A percentile compares a stretch with the other conserved stretches of the same genome.
Evolutionary conservation across 1,139 yeast genomes (phyloP).

Genomic region (Kurtzmaniella quercitrusa): DNA sequence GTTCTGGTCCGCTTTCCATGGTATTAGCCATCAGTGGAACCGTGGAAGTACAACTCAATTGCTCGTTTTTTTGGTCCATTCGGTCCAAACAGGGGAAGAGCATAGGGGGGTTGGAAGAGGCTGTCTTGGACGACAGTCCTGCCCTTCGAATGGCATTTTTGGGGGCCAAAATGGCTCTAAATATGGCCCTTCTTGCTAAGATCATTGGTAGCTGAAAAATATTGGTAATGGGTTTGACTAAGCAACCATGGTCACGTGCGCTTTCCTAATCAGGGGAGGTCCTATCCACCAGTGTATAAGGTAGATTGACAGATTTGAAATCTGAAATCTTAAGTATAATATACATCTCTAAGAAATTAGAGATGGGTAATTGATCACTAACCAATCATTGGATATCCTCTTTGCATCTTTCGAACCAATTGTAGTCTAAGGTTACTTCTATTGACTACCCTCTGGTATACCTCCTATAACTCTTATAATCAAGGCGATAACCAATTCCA

Average conservation of each 20-base stretch:
- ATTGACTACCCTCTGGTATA: no score
- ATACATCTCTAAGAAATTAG: no score
- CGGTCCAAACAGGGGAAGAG: conserved; percentile 84
- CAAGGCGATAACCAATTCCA: no score
- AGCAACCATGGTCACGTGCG: conserved; percentile 1
- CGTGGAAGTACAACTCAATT: conserved; percentile 25
- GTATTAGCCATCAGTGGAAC: conserved; percentile 37
- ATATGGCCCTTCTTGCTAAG: not conserved
- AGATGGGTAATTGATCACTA: no score
- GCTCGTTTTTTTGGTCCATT: conserved; percentile 56
- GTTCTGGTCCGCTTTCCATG: conserved; percentile 77
- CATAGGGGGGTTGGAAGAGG: conserved; percentile 55
- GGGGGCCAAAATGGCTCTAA: not conserved
- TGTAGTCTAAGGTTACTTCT: no score
- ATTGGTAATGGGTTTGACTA: not conserved
- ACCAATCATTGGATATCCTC: no score
- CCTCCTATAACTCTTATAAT: no score
- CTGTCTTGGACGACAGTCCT: not conserved
- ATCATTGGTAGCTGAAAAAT: not conserved
- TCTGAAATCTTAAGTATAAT: no score
- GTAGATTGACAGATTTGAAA: no score
- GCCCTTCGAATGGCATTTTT: not conserved
- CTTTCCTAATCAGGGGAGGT: not conserved
- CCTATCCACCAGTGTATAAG: no score
- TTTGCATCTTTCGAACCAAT: no score